Percentiles rank a stretch among this genome's conserved stretches.
Evolutionary conservation across 805 yeast species (phyloP).

Genomic region (Yueomyces sinensis): DNA sequence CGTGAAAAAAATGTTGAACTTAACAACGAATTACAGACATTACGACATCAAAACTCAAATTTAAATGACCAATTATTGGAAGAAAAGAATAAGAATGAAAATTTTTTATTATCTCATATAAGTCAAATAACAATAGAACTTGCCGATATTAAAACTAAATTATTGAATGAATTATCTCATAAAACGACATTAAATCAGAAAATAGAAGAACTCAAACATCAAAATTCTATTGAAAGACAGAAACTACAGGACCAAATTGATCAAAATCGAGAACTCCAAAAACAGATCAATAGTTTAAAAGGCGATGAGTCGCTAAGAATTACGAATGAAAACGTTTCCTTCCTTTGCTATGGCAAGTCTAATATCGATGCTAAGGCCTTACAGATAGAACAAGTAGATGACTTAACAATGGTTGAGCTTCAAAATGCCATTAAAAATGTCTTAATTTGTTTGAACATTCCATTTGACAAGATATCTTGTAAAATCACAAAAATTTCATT

Average conservation of each 20-base stretch:
- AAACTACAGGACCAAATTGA: background rate
- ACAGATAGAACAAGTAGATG: slow-evolving; percentile 15
- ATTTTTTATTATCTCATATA: too few relatives aligned
- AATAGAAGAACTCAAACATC: background rate
- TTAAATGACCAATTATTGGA: too few relatives aligned
- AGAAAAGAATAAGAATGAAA: too few relatives aligned
- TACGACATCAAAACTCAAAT: too few relatives aligned
- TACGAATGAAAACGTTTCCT: slow-evolving; percentile 6
- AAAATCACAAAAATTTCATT: slow-evolving; percentile 17
- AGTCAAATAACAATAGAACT: too few relatives aligned
- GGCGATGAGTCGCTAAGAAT: slow-evolving; percentile 2
- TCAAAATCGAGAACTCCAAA: too few relatives aligned
- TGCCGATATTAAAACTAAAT: background rate
- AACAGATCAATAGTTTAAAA: slow-evolving; percentile 1
- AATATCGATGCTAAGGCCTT: background rate
- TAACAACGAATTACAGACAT: too few relatives aligned
- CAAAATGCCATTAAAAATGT: slow-evolving; percentile 26
- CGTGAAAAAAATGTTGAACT: too few relatives aligned
- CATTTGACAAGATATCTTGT: slow-evolving; percentile 19
- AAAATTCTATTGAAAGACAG: too few relatives aligned
- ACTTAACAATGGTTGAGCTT: slow-evolving; percentile 17
- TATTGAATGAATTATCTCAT: background rate
- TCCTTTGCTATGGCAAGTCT: background rate
- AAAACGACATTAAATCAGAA: background rate
- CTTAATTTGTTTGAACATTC: slow-evolving; percentile 21